Conservation (phyloP, 805 yeast genomes). For the Saturnispora silvae region DNA sequence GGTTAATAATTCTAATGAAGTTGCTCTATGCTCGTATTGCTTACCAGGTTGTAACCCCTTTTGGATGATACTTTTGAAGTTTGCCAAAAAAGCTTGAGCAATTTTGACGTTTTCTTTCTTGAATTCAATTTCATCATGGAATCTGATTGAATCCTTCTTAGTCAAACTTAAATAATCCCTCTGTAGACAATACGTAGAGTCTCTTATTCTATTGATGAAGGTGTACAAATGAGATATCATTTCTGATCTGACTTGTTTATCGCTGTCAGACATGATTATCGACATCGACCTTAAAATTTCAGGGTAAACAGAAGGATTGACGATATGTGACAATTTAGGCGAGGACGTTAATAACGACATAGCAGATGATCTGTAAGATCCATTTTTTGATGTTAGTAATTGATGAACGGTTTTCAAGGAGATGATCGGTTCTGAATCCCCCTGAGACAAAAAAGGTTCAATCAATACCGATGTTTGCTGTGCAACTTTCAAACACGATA, state of each 20-base stretch:
- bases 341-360: slow-evolving; percentile 53
- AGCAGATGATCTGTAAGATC: slow-evolving; percentile 36
- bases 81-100: slow-evolving; percentile 27
- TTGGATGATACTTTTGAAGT: slow-evolving; percentile 22
- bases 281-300: slow-evolving; percentile 36
- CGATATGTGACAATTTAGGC: slow-evolving; percentile 48
- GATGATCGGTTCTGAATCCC: slow-evolving; percentile 8
- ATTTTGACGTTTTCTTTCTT: slow-evolving; percentile 21
- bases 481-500: slow-evolving; percentile 53
- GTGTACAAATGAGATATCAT: slow-evolving; percentile 51
- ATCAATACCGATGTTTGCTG: slow-evolving; percentile 44
- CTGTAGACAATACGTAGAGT: slow-evolving; percentile 48
- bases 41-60: slow-evolving; percentile 38
- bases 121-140: slow-evolving; percentile 29
- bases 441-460: slow-evolving; percentile 37
- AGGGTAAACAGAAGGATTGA: slow-evolving; percentile 35
- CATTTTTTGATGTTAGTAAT: slow-evolving; percentile 37
- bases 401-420: slow-evolving; percentile 23
- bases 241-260: slow-evolving; percentile 58
- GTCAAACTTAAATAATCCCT: slow-evolving; percentile 39
- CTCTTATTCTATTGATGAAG: slow-evolving; percentile 56
- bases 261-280: slow-evolving; percentile 49
- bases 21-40: slow-evolving; percentile 42
- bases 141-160: slow-evolving; percentile 25
- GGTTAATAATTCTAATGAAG: slow-evolving; percentile 38